A percentile compares a stretch with the other conserved stretches of the same genome.
Evolutionary conservation across 1,284 basidiomycete species (phyloP).

Genomic region (Neolentinus lepideus): DNA sequence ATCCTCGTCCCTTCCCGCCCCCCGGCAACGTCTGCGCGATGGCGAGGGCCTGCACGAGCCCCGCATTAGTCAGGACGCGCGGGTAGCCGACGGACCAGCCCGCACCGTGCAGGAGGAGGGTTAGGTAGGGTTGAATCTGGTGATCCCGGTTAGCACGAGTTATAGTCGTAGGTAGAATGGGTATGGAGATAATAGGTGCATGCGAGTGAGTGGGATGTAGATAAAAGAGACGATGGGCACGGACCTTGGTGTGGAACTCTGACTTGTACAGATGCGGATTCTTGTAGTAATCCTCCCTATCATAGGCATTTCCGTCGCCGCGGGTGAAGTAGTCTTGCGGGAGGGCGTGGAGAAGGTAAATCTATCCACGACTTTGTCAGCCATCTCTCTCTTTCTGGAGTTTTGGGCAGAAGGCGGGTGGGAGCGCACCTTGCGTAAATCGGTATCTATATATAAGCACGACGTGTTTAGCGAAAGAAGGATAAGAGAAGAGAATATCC

Average conservation of each 20-base stretch:
- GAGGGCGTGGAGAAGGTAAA: conserved; percentile 74
- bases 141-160: not conserved
- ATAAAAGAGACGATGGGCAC: conserved; percentile 8
- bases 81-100: conserved; percentile 80
- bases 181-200: no score
- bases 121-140: conserved; percentile 79
- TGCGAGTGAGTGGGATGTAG: no score
- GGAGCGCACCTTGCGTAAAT: conserved; percentile 38
- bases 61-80: conserved; percentile 65
- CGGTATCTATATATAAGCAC: conserved; percentile 32
- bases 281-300: conserved; percentile 66
- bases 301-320: conserved; percentile 47
- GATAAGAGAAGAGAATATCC: conserved; percentile 3
- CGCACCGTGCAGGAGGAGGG: conserved; percentile 78
- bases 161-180: no score
- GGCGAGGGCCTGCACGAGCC: conserved; percentile 48
- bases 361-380: conserved; percentile 28
- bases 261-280: conserved; percentile 62
- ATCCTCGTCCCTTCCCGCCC: conserved; percentile 40
- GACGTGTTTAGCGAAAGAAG: not conserved
- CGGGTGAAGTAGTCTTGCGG: conserved; percentile 65
- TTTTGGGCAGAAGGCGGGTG: not conserved
- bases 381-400: not conserved
- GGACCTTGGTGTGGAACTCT: conserved; percentile 62
- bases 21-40: conserved; percentile 37